phyloP scores from a whole-genome alignment of 2,329 filamentous ascomycete genomes.

The Aureobasidium sp. region DNA sequence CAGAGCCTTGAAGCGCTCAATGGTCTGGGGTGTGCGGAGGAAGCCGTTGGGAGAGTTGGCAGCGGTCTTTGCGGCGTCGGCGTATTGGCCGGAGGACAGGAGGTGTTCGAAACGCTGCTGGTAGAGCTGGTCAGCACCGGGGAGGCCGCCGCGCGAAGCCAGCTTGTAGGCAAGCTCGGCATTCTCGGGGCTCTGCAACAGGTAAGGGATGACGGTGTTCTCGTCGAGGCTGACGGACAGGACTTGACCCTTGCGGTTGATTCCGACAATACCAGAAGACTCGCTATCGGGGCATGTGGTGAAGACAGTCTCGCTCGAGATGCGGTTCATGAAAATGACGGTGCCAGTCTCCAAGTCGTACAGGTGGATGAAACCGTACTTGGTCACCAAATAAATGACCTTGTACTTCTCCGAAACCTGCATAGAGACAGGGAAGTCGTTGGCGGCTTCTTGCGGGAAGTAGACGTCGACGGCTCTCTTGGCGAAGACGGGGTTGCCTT shows the following conservation, averaged over 20 bases:
- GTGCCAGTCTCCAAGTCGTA: constrained; percentile 95
- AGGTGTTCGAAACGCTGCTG: constrained; percentile 87
- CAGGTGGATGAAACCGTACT: constrained; percentile 97
- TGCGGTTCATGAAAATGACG: constrained; percentile 99
- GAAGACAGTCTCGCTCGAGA: constrained; percentile 98
- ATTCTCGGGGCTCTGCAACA: constrained; percentile 94
- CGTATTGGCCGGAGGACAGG: constrained; percentile 68
- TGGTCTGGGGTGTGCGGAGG: constrained; percentile 86
- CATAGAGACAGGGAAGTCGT: constrained; percentile 98
- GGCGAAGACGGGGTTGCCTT: constrained; percentile 77
- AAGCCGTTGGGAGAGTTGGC: constrained; percentile 96
- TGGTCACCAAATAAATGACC: constrained; percentile 93
- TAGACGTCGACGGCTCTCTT: constrained; percentile 98
- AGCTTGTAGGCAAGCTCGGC: constrained; percentile 90
- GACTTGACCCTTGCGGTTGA: constrained; percentile 97
- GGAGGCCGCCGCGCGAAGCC: constrained; percentile 84
- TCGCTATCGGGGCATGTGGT: constrained; percentile 78
- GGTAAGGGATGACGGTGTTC: constrained; percentile 80
- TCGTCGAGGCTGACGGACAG: constrained; percentile 92
- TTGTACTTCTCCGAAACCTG: constrained; percentile 96
- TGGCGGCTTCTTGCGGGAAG: constrained; percentile 90
- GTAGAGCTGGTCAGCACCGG: constrained; percentile 90
- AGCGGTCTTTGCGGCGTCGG: constrained; percentile 87
- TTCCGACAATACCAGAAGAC: constrained; percentile 80
- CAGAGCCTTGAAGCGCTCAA: constrained; percentile 87